Percentiles rank a stretch among this genome's conserved stretches.
phyloP scores from a whole-genome alignment of 192 early-diverging fungal species.

The Backusella morwellensis region DNA sequence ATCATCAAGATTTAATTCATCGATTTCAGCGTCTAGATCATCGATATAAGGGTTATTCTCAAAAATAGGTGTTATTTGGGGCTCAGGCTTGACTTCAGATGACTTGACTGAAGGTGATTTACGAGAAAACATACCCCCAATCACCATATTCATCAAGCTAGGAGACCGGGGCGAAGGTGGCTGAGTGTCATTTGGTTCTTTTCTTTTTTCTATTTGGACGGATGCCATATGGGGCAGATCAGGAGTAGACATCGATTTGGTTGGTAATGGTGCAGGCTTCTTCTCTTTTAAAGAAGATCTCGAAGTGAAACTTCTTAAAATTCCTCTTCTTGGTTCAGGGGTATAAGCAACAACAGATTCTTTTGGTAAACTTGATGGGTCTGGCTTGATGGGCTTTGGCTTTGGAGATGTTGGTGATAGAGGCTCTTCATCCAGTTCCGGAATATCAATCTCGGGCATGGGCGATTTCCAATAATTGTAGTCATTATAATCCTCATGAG shows the following conservation, averaged over 20 bases:
- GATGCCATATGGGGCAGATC: not conserved
- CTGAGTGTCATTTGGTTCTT: not conserved
- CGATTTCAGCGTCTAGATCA: conserved; percentile 7
- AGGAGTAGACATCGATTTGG: not conserved
- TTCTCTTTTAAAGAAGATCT: not conserved
- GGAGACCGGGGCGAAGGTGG: not conserved
- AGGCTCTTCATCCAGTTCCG: conserved; percentile 16
- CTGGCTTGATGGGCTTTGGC: conserved; percentile 28
- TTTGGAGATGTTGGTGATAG: conserved; percentile 16
- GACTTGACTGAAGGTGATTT: not conserved
- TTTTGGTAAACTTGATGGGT: conserved; percentile 16
- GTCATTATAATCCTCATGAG: conserved; percentile 69
- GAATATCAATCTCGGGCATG: conserved; percentile 50
- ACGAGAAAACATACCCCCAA: conserved; percentile 1
- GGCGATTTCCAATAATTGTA: conserved; percentile 79
- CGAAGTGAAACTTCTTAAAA: conserved; percentile 25
- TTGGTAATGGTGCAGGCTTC: not conserved
- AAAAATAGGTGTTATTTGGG: conserved; percentile 7
- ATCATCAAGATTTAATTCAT: conserved; percentile 22
- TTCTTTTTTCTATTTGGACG: not conserved
- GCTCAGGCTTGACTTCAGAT: not conserved
- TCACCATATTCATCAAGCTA: conserved; percentile 2
- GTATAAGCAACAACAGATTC: conserved; percentile 10
- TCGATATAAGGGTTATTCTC: not conserved
- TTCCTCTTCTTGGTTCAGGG: conserved; percentile 14